A percentile compares a stretch with the other conserved stretches of the same genome.
phyloP scores from a whole-genome alignment of 2,329 filamentous ascomycete genomes.

The Alternaria brassicicola region DNA sequence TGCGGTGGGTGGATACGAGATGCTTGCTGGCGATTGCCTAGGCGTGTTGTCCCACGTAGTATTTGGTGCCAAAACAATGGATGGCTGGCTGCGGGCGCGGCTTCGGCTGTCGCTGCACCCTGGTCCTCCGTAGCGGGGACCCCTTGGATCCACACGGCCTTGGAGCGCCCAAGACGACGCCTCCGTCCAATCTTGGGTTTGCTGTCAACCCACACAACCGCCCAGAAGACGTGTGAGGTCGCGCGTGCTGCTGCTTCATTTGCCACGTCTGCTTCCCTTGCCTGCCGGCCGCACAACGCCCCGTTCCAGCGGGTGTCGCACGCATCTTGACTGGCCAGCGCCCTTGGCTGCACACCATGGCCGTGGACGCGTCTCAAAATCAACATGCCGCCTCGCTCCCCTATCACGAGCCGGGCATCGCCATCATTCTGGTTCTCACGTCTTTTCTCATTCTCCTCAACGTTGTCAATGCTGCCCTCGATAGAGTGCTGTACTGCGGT shows the following conservation, averaged over 20 bases:
- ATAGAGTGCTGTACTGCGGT: conserved; percentile 69
- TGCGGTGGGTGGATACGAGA: conserved; percentile 11
- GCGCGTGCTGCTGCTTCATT: conserved; percentile 2
- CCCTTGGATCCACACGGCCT: conserved; percentile 17
- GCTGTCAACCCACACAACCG: not conserved
- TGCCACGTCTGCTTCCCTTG: conserved; percentile 8
- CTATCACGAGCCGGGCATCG: conserved; percentile 68
- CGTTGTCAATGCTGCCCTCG: conserved; percentile 61
- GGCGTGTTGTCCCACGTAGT: conserved; percentile 30
- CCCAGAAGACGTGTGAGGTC: not conserved
- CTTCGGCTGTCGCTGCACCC: conserved; percentile 34
- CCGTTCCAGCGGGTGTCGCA: conserved; percentile 5
- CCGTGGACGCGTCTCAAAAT: conserved; percentile 24
- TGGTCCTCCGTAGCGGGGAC: conserved; percentile 15
- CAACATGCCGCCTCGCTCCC: conserved; percentile 48
- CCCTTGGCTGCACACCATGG: conserved; percentile 34
- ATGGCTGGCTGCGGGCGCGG: conserved; percentile 32
- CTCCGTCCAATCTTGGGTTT: conserved; percentile 13
- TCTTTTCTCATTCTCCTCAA: conserved; percentile 70
- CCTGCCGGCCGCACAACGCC: conserved; percentile 16
- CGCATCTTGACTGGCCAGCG: conserved; percentile 10
- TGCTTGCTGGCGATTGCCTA: conserved; percentile 25
- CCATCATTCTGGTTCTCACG: conserved; percentile 63
- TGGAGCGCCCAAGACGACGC: not conserved
- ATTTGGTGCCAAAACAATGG: conserved; percentile 38